Conservation (phyloP, 441 rosid genomes). For the Populus hybrid region DNA sequence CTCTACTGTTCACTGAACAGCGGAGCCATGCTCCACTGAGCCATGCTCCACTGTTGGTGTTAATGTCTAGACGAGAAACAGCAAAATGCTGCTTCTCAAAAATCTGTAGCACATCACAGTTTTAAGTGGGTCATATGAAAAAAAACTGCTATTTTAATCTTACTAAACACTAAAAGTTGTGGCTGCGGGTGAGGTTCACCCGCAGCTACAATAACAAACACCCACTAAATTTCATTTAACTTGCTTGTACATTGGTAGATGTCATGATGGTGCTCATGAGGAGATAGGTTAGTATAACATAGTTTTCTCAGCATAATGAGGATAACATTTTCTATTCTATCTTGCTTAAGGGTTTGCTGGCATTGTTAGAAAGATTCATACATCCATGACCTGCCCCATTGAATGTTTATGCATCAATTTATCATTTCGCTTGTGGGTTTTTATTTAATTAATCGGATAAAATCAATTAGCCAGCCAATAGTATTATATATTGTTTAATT, state of each 20-base stretch:
- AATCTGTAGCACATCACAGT: too few species aligned
- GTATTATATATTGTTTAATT: too few species aligned
- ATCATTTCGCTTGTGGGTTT: not conserved
- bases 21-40: too few species aligned
- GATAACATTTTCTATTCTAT: conserved; percentile 38
- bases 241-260: conserved; percentile 25
- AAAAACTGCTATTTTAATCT: too few species aligned
- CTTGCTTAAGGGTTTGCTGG: conserved; percentile 26
- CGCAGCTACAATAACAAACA: too few species aligned
- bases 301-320: conserved; percentile 23
- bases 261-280: conserved; percentile 25
- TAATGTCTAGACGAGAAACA: too few species aligned
- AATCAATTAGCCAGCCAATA: not conserved
- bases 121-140: too few species aligned
- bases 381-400: not conserved
- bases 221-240: not conserved
- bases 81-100: too few species aligned
- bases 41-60: too few species aligned
- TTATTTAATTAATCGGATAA: not conserved
- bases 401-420: not conserved
- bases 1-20: too few species aligned
- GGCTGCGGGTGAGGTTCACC: too few species aligned
- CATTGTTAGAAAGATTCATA: not conserved
- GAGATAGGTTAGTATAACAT: conserved; percentile 28
- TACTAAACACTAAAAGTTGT: too few species aligned